phyloP scores from a whole-genome alignment of 805 yeast species.

The Myxozyma geophila region DNA sequence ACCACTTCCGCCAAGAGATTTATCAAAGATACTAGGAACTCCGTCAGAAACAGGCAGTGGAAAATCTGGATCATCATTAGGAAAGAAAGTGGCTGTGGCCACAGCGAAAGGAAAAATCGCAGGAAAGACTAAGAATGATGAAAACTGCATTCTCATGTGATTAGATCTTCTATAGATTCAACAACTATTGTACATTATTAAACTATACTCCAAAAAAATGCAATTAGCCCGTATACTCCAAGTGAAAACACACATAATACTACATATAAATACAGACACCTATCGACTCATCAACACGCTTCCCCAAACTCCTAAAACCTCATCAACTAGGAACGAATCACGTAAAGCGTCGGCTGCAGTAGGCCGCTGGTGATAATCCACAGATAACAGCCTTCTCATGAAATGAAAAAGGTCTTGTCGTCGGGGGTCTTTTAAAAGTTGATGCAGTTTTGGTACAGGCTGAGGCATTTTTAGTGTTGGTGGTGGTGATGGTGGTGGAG shows the following conservation, averaged over 20 bases:
- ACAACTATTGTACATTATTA: background rate
- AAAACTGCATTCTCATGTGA: background rate
- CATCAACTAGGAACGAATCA: constrained; percentile 23
- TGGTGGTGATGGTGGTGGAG: background rate
- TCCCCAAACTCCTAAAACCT: constrained; percentile 35
- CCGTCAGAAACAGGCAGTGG: background rate
- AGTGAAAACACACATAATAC: background rate
- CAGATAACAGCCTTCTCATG: constrained; percentile 13
- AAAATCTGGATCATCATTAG: background rate
- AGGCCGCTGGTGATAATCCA: constrained; percentile 22
- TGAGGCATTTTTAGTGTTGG: background rate
- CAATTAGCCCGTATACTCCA: background rate
- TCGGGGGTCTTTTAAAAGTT: constrained; percentile 20
- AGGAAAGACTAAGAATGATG: background rate
- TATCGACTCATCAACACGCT: constrained; percentile 7
- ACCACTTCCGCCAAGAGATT: background rate
- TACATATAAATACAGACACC: background rate
- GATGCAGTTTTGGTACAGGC: background rate
- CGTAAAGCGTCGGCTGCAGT: constrained; percentile 29
- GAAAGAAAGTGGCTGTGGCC: background rate
- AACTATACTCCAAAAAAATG: background rate
- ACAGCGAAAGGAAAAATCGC: background rate
- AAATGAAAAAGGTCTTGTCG: constrained; percentile 18
- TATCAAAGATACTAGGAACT: background rate
- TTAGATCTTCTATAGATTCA: background rate